Evolutionary conservation across 805 yeast genomes (phyloP), one percentile per base, ranked within the genome.

Genomic region (Candida koratica): DNA sequence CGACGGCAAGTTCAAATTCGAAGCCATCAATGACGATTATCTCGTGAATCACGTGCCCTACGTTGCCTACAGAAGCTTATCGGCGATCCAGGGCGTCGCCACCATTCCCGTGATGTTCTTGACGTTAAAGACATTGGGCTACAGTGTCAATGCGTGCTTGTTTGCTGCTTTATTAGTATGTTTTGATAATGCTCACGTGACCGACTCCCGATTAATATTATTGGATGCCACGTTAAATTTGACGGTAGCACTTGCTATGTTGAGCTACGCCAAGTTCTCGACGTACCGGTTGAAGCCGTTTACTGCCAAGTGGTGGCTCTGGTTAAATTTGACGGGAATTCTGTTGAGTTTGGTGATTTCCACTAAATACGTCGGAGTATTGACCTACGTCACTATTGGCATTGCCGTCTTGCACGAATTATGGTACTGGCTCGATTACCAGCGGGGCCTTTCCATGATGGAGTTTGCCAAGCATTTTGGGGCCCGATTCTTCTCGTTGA

Each of bases 341-440:
- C 71, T 90, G 1, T 72, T 93, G 40, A 86, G 97, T 0, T 80
- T 90, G 56, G 97, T 93, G 20, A 90, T 93, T 41, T 84, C 96
- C 29, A 93, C 97, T 39, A 93, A 93, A 57, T 89, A 93, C 60
- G 96, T 93, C 28, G 99, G 99, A 60, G 83, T 84, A 6, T 83
- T 93, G 69, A 88, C 97, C 0, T 93, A 82, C 58, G 71, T 81
- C 32, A 77, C 95, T 35, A 77, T 93, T 47, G 99, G 99, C 20
- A 60, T 77, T 39, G 96, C 95, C 28, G 97, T 93, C 6, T 51
- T 75, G 5, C 72, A 79, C 53, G 97, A 93, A 53, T 68, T 93
- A 51, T 93, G 99, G 99, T 73, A 75, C 43, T 66, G 89, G 48
- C 69, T 93, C 33, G 96, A 90, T 55, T 62, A 77, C 48, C 71